Conservation (phyloP, 257 asterid genomes). For the Solanum sejunctum region DNA sequence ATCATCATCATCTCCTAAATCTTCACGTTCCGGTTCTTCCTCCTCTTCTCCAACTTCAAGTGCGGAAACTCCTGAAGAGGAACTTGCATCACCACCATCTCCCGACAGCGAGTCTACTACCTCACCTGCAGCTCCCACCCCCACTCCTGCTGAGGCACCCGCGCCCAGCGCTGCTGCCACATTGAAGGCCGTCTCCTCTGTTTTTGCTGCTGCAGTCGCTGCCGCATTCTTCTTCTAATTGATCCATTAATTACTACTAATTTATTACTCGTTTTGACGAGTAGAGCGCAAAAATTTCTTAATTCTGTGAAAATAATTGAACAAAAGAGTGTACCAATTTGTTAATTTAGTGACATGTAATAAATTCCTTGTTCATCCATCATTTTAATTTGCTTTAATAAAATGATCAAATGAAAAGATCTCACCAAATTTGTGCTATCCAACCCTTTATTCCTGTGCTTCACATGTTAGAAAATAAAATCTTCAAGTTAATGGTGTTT, state of each 20-base stretch:
- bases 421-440: background rate
- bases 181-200: constrained; percentile 31
- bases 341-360: background rate
- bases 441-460: background rate
- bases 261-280: background rate
- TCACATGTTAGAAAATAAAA: background rate
- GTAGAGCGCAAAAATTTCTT: background rate
- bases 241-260: background rate
- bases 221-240: constrained; percentile 33
- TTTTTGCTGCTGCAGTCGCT: constrained; percentile 22
- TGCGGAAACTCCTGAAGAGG: constrained; percentile 19
- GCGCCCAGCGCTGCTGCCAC: constrained; percentile 12
- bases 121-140: background rate
- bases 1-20: background rate
- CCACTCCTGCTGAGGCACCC: constrained; percentile 15
- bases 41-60: background rate
- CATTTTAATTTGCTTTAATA: background rate
- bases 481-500: background rate
- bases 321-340: background rate
- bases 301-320: background rate
- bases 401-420: background rate
- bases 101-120: constrained; percentile 16
- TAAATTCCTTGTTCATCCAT: background rate
- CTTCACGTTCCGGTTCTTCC: background rate
- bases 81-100: constrained; percentile 30